Percentiles rank a stretch among this genome's conserved stretches.
Evolutionary conservation across 2,329 filamentous ascomycete species (phyloP).

Genomic region (Diplocarpon mali): DNA sequence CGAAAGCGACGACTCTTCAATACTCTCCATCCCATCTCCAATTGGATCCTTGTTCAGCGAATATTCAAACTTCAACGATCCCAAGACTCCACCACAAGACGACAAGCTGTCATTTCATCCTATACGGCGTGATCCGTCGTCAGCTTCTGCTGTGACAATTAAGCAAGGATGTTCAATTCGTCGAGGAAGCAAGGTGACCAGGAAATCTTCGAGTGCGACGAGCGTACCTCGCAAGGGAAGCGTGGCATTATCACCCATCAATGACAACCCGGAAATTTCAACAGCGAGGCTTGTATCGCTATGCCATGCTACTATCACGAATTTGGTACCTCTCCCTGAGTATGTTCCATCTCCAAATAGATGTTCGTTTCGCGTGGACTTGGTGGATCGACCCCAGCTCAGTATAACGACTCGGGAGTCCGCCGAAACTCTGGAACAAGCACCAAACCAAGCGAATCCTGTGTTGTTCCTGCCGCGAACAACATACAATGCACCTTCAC

Average conservation of each 20-base stretch:
- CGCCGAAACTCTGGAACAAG: neutral
- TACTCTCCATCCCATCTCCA: constrained; percentile 4
- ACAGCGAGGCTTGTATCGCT: neutral
- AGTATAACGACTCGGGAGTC: neutral
- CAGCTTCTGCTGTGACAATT: neutral
- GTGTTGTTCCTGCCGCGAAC: too few species aligned
- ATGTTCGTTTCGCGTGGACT: neutral
- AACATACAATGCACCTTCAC: too few species aligned
- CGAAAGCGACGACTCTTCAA: neutral
- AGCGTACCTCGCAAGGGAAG: constrained; percentile 1
- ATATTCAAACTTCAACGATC: constrained; percentile 4
- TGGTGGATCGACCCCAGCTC: neutral
- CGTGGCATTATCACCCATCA: neutral
- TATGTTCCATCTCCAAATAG: neutral
- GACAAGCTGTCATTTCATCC: neutral
- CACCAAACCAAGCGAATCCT: too few species aligned
- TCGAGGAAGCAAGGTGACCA: neutral
- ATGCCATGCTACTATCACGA: neutral
- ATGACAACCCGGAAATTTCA: too few species aligned
- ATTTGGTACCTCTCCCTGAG: constrained; percentile 4
- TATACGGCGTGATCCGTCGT: neutral
- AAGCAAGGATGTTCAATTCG: constrained; percentile 2
- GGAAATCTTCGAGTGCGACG: neutral
- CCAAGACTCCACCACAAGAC: constrained; percentile 2
- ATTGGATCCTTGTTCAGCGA: constrained; percentile 7